These are phyloP conservation scores for Curvularia eragrostidis DNA, from an alignment of 2,329 filamentous ascomycete genomes.

Conservation along the genomic window DNA sequence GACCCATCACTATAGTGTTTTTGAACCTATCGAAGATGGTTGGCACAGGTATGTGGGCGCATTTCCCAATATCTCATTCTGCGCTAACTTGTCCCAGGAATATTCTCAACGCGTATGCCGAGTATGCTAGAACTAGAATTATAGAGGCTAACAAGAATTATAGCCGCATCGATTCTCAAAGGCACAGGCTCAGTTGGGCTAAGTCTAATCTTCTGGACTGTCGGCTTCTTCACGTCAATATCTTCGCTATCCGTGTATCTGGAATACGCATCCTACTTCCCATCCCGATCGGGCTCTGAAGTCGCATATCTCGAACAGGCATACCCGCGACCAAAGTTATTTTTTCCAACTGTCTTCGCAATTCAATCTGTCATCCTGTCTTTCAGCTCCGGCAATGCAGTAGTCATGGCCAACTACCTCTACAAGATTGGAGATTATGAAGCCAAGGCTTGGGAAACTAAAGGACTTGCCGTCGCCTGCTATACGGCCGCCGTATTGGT, in stretches of 20 bases:
- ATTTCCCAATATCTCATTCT: not conserved
- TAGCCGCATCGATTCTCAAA: slow-evolving; percentile 24
- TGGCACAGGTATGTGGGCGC: slow-evolving; percentile 35
- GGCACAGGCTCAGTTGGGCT: slow-evolving; percentile 38
- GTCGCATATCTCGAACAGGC: slow-evolving; percentile 43
- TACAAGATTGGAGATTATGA: slow-evolving; percentile 35
- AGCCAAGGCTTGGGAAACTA: slow-evolving; percentile 39
- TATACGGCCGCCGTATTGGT: slow-evolving; percentile 36
- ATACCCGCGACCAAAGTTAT: slow-evolving; percentile 36
- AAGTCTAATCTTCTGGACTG: slow-evolving; percentile 38
- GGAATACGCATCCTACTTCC: slow-evolving; percentile 39
- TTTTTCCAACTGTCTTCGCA: slow-evolving; percentile 41
- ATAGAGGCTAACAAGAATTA: slow-evolving; percentile 24
- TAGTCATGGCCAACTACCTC: slow-evolving; percentile 42
- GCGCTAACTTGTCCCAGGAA: not conserved
- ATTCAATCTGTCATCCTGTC: slow-evolving; percentile 40
- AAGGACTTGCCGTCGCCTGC: slow-evolving; percentile 37
- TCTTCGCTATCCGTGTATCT: slow-evolving; percentile 37
- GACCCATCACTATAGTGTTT: slow-evolving; percentile 39
- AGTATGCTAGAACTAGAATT: not conserved
- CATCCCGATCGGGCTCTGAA: slow-evolving; percentile 39
- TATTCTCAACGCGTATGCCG: not conserved
- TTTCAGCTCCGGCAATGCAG: slow-evolving; percentile 41
- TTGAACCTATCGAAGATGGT: slow-evolving; percentile 44
- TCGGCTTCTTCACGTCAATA: slow-evolving; percentile 37